Conservation (phyloP, 2,329 filamentous ascomycete species). For the Penicillium sp. region DNA sequence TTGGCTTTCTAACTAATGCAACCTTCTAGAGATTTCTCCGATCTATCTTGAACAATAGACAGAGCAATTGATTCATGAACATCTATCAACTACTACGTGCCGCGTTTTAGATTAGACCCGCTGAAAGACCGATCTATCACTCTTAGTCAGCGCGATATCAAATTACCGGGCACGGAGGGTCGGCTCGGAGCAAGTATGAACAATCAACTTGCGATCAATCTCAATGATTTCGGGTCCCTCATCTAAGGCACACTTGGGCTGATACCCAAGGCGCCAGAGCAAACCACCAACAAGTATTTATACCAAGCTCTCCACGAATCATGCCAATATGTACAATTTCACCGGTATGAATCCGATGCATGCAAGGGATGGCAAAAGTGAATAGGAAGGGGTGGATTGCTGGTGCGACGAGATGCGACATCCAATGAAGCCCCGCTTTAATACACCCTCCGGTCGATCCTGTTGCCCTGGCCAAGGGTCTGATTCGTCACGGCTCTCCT, state of each 20-base stretch:
- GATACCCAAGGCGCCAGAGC: neutral
- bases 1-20: constrained; percentile 11
- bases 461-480: constrained; percentile 27
- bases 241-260: neutral
- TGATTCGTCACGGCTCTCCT: constrained; percentile 24
- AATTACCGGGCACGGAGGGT: neutral
- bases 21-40: constrained; percentile 6
- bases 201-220: constrained; percentile 2
- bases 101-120: constrained; percentile 5
- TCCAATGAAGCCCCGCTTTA: constrained; percentile 25
- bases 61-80: neutral
- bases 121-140: constrained; percentile 14
- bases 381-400: constrained; percentile 17
- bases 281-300: constrained; percentile 23
- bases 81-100: constrained; percentile 13
- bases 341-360: constrained; percentile 18
- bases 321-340: constrained; percentile 11
- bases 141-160: constrained; percentile 5
- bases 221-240: neutral
- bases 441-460: constrained; percentile 25
- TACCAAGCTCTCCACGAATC: constrained; percentile 17
- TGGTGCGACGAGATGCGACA: constrained; percentile 26
- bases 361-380: constrained; percentile 21
- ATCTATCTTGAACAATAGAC: neutral
- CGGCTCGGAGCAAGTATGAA: constrained; percentile 1